A percentile compares a stretch with the other conserved stretches of the same genome.
These are phyloP conservation scores for Erucastrum elatum DNA, from an alignment of 345 rosid genomes.

Conservation along the genomic window DNA sequence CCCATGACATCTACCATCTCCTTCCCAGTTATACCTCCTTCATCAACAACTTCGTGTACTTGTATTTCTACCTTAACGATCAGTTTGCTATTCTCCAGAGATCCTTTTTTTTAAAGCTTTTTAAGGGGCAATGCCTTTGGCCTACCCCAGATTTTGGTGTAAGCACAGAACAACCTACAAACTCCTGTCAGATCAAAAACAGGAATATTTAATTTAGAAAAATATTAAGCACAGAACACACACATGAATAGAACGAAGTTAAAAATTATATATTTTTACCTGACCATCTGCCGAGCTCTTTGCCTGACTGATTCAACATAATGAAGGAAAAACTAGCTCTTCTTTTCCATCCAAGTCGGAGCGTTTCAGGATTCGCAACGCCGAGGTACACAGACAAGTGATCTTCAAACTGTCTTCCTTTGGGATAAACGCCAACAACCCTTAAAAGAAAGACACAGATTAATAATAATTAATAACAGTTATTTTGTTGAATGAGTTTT, in stretches of 20 bases:
- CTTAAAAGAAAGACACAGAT: background rate
- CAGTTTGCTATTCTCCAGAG: background rate
- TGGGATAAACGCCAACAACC: background rate
- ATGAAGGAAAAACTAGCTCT: background rate
- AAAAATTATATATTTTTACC: background rate
- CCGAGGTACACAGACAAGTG: background rate
- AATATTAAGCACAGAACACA: background rate
- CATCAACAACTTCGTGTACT: background rate
- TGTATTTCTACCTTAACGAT: background rate
- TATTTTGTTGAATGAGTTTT: no score
- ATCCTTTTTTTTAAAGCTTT: background rate
- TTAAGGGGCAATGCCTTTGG: background rate
- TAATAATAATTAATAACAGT: no score
- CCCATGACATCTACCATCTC: background rate
- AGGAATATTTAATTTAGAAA: no score
- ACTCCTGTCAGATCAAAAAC: no score
- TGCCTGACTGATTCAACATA: background rate
- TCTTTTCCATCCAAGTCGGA: background rate
- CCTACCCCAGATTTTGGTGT: background rate
- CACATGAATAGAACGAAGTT: background rate
- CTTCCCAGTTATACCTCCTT: background rate
- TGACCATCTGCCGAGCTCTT: background rate
- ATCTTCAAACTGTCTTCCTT: background rate
- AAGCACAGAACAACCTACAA: background rate
- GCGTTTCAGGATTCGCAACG: background rate